Percentiles rank a stretch among this genome's conserved stretches.
phyloP scores from a whole-genome alignment of 192 early-diverging fungal genomes.

The Coemansia aciculifera region DNA sequence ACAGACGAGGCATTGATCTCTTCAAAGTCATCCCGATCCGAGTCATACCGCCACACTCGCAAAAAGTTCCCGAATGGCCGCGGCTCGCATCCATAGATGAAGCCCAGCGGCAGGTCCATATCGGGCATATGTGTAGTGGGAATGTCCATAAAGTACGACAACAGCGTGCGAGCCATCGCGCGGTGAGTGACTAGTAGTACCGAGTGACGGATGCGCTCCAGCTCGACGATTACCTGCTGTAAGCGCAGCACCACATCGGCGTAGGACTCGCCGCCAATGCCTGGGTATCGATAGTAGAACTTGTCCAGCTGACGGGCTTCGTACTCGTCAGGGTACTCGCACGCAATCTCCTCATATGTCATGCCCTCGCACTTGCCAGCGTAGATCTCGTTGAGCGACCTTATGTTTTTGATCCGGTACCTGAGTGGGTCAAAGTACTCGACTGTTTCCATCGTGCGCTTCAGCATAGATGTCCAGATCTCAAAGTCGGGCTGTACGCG shows the following conservation, averaged over 20 bases:
- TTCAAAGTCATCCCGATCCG: conserved; percentile 35
- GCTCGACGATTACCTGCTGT: conserved; percentile 90
- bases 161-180: conserved; percentile 85
- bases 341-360: conserved; percentile 79
- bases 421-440: conserved; percentile 75
- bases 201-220: conserved; percentile 88
- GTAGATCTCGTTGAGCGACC: conserved; percentile 92
- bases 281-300: conserved; percentile 92
- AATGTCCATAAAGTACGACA: conserved; percentile 88
- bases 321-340: conserved; percentile 78
- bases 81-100: conserved; percentile 77
- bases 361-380: conserved; percentile 80
- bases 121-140: conserved; percentile 78
- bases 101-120: conserved; percentile 78
- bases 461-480: conserved; percentile 86
- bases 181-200: conserved; percentile 90
- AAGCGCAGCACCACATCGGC: conserved; percentile 91
- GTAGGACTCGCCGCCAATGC: conserved; percentile 93
- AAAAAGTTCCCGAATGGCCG: conserved; percentile 77
- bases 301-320: conserved; percentile 80
- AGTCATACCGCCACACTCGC: conserved; percentile 41
- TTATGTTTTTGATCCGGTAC: conserved; percentile 78
- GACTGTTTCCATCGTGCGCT: conserved; percentile 81
- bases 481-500: conserved; percentile 38
- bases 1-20: conserved; percentile 39